Base-by-base conservation (phyloP, 306 rosid genomes). In the Gastrolobium bilobum region DNA sequence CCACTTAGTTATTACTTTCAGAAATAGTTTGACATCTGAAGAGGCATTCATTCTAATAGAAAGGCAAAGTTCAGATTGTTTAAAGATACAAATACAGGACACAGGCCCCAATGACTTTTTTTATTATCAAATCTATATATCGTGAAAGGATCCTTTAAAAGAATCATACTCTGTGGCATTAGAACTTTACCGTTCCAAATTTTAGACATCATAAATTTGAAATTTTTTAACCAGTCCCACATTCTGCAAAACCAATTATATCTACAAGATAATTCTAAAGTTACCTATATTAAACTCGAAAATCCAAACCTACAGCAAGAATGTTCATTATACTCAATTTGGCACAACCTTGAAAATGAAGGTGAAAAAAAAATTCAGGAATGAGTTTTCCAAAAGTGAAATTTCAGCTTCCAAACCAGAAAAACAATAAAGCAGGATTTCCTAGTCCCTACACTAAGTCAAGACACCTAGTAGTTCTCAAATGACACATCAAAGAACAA, bases 341-440 rank as follows among this genome's bases (percentile, higher is more conserved):
- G 67, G 66, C 6, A 62, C 15, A 29, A 39, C 47, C 20, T 39
- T 62, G 39, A 52, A 79, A 63, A 64, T 8, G 43, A 43, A 34
- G 54, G 10, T n/a, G 43, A 54, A 30, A 20, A 20, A 20, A 20
- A 46, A 46, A 6, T 14, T 61, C 11, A 13, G 3, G 31, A 26
- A 66, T 20, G 8, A 2, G 42, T 2, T 35, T 40, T 10, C 4
- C 2, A 53, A 29, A 67, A 70, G 9, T 37, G 26, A 20, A 20
- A 20, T 64, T 37, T 15, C 34, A 53, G 35, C 34, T 63, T 71
- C 7, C 9, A 66, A 10, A 66, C 53, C 60, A 54, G 14, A 54
- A 79, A 78, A 72, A 78, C 75, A 43, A 34, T 20, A 73, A 71
- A 75, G 73, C 34, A 71, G 58, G 81, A 79, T 26, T 67, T n/a